A percentile compares a stretch with the other conserved stretches of the same genome.
phyloP scores from a whole-genome alignment of 1,139 yeast species.

The Kurtzmaniella quercitrusa region DNA sequence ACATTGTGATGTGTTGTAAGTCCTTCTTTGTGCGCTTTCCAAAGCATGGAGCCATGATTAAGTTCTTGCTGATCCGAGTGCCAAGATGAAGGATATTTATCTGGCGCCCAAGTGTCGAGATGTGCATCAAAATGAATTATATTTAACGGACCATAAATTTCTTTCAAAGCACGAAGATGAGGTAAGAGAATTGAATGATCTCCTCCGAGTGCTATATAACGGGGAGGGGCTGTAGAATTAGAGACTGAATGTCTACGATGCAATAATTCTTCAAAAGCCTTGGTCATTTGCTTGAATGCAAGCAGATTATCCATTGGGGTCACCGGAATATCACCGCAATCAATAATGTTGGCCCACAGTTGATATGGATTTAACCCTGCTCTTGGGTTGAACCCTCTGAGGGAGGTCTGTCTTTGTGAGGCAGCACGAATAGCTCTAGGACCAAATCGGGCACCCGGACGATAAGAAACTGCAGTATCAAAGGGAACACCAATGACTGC shows the following conservation, averaged over 20 bases:
- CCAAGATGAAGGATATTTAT: constrained; percentile 65
- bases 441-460: constrained; percentile 79
- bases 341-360: constrained; percentile 65
- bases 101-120: constrained; percentile 78
- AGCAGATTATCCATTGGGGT: constrained; percentile 71
- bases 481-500: constrained; percentile 75
- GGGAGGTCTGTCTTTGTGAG: constrained; percentile 64
- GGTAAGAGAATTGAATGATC: constrained; percentile 75
- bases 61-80: constrained; percentile 58
- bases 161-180: constrained; percentile 57
- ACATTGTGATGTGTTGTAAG: constrained; percentile 53
- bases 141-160: constrained; percentile 59
- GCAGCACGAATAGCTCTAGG: constrained; percentile 73
- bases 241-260: constrained; percentile 22
- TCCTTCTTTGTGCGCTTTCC: constrained; percentile 72
- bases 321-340: constrained; percentile 81
- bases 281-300: constrained; percentile 69
- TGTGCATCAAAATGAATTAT: constrained; percentile 79
- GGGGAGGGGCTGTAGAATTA: constrained; percentile 40
- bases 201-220: constrained; percentile 70
- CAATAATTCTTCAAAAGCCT: constrained; percentile 59
- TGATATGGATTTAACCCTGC: constrained; percentile 63
- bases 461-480: constrained; percentile 70
- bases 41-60: constrained; percentile 79
- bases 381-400: constrained; percentile 66